phyloP scores from a whole-genome alignment of 1,139 yeast species.

The Hyphopichia khmerensis region DNA sequence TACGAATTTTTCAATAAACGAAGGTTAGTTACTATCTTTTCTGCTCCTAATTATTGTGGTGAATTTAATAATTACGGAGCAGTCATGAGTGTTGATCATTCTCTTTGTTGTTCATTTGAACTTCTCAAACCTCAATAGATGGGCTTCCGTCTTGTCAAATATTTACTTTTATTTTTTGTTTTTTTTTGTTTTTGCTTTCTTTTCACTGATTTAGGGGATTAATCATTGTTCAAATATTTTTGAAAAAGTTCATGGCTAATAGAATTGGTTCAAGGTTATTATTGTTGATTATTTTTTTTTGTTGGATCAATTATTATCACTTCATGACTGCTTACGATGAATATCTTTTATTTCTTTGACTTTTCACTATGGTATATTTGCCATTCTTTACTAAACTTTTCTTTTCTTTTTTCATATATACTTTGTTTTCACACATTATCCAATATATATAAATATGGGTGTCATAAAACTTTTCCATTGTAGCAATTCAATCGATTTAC shows the following conservation, averaged over 20 bases:
- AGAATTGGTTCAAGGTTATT: background rate
- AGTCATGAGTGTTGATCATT: conserved; percentile 78
- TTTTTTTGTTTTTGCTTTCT: background rate
- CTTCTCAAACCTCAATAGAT: conserved; percentile 60
- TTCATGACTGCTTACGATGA: conserved; percentile 3
- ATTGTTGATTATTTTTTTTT: background rate
- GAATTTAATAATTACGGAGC: conserved; percentile 92
- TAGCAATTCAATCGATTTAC: no score
- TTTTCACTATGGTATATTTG: background rate
- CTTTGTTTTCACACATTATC: no score
- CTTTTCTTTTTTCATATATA: background rate
- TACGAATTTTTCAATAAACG: conserved; percentile 81
- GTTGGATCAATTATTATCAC: background rate
- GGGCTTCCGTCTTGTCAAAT: background rate
- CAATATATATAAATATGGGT: no score
- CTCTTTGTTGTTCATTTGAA: conserved; percentile 79
- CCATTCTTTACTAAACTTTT: background rate
- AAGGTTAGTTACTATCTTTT: conserved; percentile 76
- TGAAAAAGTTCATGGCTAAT: background rate
- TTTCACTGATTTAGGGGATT: background rate
- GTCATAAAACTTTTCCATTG: no score
- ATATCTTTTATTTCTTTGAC: background rate
- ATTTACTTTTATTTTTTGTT: background rate
- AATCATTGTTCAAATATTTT: background rate
- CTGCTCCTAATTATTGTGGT: conserved; percentile 91